Base-by-base conservation (phyloP, 169 alveolate genomes). In the Eimeria tenella region DNA sequence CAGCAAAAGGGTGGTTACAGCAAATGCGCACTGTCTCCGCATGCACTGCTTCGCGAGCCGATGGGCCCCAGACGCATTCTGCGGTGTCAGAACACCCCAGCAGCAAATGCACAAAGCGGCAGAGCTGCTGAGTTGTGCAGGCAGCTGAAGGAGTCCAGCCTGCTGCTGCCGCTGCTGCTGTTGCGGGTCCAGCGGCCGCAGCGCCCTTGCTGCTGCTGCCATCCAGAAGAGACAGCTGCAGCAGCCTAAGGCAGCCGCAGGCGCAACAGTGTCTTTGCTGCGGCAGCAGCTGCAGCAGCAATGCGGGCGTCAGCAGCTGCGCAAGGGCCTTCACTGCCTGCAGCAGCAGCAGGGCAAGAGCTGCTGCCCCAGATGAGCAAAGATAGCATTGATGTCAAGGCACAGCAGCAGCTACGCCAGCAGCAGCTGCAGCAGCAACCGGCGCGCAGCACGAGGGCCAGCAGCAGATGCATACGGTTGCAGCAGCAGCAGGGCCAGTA, bases 211-310 rank as follows among this genome's bases (percentile, higher is more conserved):
- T 68, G 77, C 77, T 68, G 49, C 49, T 68, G 77, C 77, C 49
- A 17, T 8, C n/a, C 31, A 68, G 77, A 68, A 10, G 49, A 7
- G 31, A 10, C 77, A 68, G 1, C 77, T 17, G 77, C 77, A 10
- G 31, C n/a, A 17, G 77, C n/a, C 77, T 0, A n/a, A 15, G 77
- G 77, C 77, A 1, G 77, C 77, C n/a, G 77, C 77, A 7, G 77
- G 9, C 31, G 49, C 31, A 8, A 3, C 31, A 23, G 13, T 13
- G 77, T 23, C n/a, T 15, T n/a, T 13, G 77, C 77, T 13, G 77
- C 77, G 77, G 77, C 77, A 68, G 77, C 77, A 68, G 31, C 77
- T 68, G 77, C 3, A 68, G 77, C n/a, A 68, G 77, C 77, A 68
- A n/a, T 3, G 77, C 77, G 49, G 77, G 77, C 11, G 77, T 68